phyloP scores from a whole-genome alignment of 257 asterid genomes.

The Jasminum sambac region DNA sequence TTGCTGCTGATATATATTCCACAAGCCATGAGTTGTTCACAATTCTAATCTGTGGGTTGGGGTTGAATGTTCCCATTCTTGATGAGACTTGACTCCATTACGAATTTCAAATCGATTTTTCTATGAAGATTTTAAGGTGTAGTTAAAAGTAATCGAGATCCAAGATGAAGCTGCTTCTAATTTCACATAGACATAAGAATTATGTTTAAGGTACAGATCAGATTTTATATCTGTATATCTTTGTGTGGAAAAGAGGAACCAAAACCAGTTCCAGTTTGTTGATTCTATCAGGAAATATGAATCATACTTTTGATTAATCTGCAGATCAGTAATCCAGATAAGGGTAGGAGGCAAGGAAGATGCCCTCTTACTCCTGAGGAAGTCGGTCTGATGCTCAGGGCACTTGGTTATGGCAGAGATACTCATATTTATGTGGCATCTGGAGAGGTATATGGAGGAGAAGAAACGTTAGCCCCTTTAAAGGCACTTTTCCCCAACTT shows the following conservation, averaged over 20 bases:
- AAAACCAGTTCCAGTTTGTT: conserved; percentile 7
- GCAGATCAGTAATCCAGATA: conserved; percentile 86
- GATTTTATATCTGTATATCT: conserved; percentile 3
- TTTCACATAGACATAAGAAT: conserved; percentile 2
- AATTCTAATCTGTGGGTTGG: background rate
- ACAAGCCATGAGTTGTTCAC: conserved; percentile 1
- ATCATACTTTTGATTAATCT: conserved; percentile 31
- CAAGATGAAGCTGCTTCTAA: conserved; percentile 2
- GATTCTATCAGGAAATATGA: conserved; percentile 9
- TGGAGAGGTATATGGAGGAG: conserved; percentile 98
- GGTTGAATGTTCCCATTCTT: background rate
- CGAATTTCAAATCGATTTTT: conserved; percentile 12
- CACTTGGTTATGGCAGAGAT: conserved; percentile 82
- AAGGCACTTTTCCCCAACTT: conserved; percentile 92
- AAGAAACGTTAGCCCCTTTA: conserved; percentile 81
- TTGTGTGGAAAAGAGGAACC: conserved; percentile 13
- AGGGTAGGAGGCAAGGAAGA: conserved; percentile 90
- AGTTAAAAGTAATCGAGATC: background rate
- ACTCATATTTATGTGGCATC: conserved; percentile 94
- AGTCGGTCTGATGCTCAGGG: conserved; percentile 90
- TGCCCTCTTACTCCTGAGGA: conserved; percentile 98
- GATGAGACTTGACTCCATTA: conserved; percentile 9
- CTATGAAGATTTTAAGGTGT: background rate
- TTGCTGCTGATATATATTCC: background rate
- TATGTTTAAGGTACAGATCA: background rate